phyloP scores from a whole-genome alignment of 495 filamentous ascomycete genomes.

The Hypoxylon crocopeplum region DNA sequence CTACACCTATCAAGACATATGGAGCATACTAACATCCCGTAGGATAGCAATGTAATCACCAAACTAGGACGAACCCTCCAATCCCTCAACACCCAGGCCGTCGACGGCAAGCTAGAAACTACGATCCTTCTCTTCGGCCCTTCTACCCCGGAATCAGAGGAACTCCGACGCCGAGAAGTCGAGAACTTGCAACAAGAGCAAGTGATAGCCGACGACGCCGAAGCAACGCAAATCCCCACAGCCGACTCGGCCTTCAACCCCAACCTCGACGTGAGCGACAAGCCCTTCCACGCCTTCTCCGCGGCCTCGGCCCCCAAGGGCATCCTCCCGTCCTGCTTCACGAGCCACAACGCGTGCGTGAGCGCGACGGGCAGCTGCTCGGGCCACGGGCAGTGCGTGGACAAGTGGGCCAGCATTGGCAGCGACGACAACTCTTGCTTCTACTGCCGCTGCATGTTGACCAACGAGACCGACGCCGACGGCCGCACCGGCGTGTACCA shows the following conservation, averaged over 20 bases:
- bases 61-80: constrained; percentile 43
- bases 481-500: constrained; percentile 46
- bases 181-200: constrained; percentile 25
- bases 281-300: constrained; percentile 36
- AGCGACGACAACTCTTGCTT: constrained; percentile 64
- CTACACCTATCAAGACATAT: background rate
- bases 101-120: constrained; percentile 50
- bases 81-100: constrained; percentile 43
- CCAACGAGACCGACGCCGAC: constrained; percentile 52
- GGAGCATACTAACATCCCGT: background rate
- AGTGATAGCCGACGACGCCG: constrained; percentile 41
- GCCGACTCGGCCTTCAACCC: constrained; percentile 30
- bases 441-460: constrained; percentile 71
- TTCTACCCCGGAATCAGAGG: constrained; percentile 36
- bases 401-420: constrained; percentile 58
- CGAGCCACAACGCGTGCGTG: constrained; percentile 64
- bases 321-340: constrained; percentile 66
- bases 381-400: constrained; percentile 73
- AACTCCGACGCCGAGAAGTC: constrained; percentile 46
- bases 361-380: constrained; percentile 73
- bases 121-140: constrained; percentile 50
- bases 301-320: constrained; percentile 22
- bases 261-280: constrained; percentile 16
- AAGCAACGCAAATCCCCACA: constrained; percentile 26
- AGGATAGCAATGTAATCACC: constrained; percentile 43